Evolutionary conservation across 2,329 filamentous ascomycete genomes (phyloP).

Genomic region (Ploettnerulaceae sp.): DNA sequence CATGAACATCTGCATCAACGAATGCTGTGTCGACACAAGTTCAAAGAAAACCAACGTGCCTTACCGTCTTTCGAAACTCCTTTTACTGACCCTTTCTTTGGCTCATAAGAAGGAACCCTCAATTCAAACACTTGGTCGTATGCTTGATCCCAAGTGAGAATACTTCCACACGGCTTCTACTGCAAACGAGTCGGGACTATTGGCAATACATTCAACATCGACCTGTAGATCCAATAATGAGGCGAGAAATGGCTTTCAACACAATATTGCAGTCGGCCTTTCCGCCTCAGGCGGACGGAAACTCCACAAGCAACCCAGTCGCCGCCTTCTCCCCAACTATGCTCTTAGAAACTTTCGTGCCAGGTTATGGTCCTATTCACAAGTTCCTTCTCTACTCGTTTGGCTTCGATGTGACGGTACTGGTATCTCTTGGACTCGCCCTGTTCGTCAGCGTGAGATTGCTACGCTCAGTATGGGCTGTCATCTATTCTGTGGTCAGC

Average conservation of each 20-base stretch:
- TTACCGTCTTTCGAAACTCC: neutral
- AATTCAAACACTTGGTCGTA: neutral
- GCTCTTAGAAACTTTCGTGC: conserved; percentile 32
- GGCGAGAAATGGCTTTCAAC: conserved; percentile 16
- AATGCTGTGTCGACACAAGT: neutral
- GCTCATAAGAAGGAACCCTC: neutral
- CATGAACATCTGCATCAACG: neutral
- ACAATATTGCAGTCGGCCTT: conserved; percentile 20
- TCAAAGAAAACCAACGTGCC: neutral
- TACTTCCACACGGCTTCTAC: too few relatives aligned
- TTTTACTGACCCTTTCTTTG: neutral
- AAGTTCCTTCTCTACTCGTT: conserved; percentile 29
- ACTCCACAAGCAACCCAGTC: conserved; percentile 6
- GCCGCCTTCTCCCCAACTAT: conserved; percentile 22
- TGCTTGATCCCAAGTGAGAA: neutral
- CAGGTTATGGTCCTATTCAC: conserved; percentile 32
- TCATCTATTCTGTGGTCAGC: conserved; percentile 38
- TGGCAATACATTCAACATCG: neutral
- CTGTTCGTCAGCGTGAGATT: conserved; percentile 41
- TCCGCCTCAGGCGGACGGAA: conserved; percentile 12
- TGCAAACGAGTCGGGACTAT: neutral
- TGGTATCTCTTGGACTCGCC: conserved; percentile 27
- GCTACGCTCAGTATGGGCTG: conserved; percentile 35
- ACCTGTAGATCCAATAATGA: conserved; percentile 14
- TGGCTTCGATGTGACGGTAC: conserved; percentile 31